These are phyloP conservation scores for Diaporthe aspalathi DNA, from an alignment of 2,329 filamentous ascomycete species.

Conservation along the genomic window DNA sequence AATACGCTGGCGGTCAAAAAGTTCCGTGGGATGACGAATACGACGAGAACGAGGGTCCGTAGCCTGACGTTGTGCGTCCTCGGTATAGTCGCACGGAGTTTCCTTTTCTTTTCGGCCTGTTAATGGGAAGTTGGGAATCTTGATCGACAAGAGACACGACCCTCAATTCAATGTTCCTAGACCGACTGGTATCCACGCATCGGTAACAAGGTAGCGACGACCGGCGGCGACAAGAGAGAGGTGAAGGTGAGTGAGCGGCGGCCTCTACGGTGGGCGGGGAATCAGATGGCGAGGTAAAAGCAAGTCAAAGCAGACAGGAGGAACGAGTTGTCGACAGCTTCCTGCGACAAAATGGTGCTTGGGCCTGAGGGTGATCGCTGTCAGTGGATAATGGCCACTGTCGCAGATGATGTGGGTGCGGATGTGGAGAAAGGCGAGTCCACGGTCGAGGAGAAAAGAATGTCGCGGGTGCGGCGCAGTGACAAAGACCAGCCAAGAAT, in stretches of 20 bases:
- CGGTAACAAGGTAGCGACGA: constrained; percentile 1
- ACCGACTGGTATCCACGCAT: constrained; percentile 17
- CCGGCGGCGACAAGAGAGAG: constrained; percentile 8
- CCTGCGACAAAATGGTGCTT: constrained; percentile 4
- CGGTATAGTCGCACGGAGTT: constrained; percentile 14
- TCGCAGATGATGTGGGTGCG: not conserved
- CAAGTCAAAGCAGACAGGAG: not conserved
- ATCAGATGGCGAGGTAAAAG: not conserved
- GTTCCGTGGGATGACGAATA: constrained; percentile 36
- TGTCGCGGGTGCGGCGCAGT: not conserved
- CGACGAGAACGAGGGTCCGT: constrained; percentile 33
- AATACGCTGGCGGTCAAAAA: constrained; percentile 5
- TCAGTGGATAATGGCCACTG: constrained; percentile 22
- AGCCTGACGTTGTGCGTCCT: constrained; percentile 29
- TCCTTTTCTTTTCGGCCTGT: not conserved
- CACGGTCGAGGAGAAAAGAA: constrained; percentile 38
- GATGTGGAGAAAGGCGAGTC: constrained; percentile 15
- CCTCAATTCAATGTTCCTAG: constrained; percentile 7
- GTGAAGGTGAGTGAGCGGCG: constrained; percentile 5
- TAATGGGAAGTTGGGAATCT: constrained; percentile 11
- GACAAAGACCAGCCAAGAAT: constrained; percentile 33
- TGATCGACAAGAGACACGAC: constrained; percentile 24
- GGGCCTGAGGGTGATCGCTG: constrained; percentile 23
- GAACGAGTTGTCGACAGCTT: constrained; percentile 4
- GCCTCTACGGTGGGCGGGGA: constrained; percentile 3